phyloP scores from a whole-genome alignment of 1,139 yeast species.

The Hansenula sp. region DNA sequence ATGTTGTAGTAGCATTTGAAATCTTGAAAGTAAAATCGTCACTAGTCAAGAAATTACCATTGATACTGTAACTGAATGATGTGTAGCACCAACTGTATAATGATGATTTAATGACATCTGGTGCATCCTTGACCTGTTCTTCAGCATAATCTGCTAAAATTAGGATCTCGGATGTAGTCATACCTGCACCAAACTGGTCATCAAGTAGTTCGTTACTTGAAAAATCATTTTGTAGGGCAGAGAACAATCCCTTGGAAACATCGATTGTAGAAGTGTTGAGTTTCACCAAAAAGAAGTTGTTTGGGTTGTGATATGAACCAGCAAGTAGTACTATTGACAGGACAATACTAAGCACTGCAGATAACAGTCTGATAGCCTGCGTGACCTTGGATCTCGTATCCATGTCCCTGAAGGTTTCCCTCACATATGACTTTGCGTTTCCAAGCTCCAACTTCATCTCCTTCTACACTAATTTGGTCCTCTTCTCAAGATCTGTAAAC shows the following conservation, averaged over 20 bases:
- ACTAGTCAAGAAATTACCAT: background rate
- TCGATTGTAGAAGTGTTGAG: slow-evolving; percentile 47
- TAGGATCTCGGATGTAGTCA: slow-evolving; percentile 48
- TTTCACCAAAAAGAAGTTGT: slow-evolving; percentile 31
- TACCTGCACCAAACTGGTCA: slow-evolving; percentile 33
- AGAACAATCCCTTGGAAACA: slow-evolving; percentile 47
- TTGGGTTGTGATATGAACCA: slow-evolving; percentile 26
- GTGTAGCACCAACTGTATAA: slow-evolving; percentile 40
- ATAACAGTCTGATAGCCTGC: background rate
- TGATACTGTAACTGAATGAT: background rate
- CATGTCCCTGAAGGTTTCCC: background rate
- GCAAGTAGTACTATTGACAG: slow-evolving; percentile 27
- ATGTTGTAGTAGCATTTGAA: background rate
- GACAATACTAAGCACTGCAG: slow-evolving; percentile 11
- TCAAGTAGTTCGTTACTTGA: slow-evolving; percentile 19
- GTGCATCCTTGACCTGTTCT: slow-evolving; percentile 43
- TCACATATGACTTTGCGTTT: background rate
- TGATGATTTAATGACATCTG: slow-evolving; percentile 43
- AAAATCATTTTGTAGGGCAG: slow-evolving; percentile 34
- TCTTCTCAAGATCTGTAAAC: too few species aligned
- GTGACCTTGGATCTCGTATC: slow-evolving; percentile 1
- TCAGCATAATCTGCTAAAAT: slow-evolving; percentile 44
- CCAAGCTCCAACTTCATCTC: background rate
- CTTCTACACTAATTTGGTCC: background rate
- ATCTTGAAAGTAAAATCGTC: slow-evolving; percentile 5